Percentiles rank a stretch among this genome's conserved stretches.
Evolutionary conservation across 2,329 filamentous ascomycete genomes (phyloP).

Genomic region (Pyrenophora teres): DNA sequence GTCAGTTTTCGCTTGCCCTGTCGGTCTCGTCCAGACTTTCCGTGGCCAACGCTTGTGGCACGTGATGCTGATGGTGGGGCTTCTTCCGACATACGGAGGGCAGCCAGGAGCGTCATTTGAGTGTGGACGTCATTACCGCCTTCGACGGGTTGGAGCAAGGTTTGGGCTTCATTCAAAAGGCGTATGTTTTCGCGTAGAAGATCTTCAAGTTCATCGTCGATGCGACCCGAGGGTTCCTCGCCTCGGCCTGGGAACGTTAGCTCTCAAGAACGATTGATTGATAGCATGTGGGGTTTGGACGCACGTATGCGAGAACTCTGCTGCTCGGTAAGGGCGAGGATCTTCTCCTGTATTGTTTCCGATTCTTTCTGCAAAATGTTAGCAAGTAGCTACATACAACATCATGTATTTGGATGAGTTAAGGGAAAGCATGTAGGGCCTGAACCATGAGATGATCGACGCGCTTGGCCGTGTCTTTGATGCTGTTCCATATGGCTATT

Average conservation of each 20-base stretch:
- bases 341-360: conserved; percentile 38
- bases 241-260: conserved; percentile 37
- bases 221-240: conserved; percentile 43
- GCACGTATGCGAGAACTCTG: conserved; percentile 38
- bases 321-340: conserved; percentile 35
- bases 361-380: conserved; percentile 34
- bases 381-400: neutral
- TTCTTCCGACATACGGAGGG: conserved; percentile 54
- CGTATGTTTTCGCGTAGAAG: conserved; percentile 56
- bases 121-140: conserved; percentile 49
- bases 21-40: conserved; percentile 45
- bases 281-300: neutral
- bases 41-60: conserved; percentile 38
- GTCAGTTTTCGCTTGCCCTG: conserved; percentile 46
- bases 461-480: neutral
- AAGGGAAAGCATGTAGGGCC: neutral
- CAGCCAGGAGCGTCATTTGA: conserved; percentile 53
- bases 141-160: conserved; percentile 51
- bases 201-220: conserved; percentile 54
- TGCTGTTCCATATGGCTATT: neutral
- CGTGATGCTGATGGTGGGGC: conserved; percentile 42
- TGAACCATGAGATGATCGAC: neutral
- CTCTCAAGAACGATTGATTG: neutral
- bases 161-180: conserved; percentile 52
- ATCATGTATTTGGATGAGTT: neutral